Percentiles rank a stretch among this genome's conserved stretches.
Evolutionary conservation across 75 land plant genomes (phyloP).

Genomic region (Azolla pinnata): DNA sequence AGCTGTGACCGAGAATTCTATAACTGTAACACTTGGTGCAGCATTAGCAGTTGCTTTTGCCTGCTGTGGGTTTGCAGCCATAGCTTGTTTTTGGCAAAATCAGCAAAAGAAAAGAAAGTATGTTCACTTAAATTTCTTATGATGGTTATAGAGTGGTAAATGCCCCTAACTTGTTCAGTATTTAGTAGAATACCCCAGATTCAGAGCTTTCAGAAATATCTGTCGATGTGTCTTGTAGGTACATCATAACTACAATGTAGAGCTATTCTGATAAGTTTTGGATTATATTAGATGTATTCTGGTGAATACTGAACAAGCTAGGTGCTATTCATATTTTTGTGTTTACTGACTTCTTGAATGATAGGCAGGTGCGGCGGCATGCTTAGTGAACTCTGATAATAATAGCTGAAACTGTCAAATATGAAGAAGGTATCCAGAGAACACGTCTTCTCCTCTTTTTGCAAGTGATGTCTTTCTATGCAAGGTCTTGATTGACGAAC

Average conservation of each 20-base stretch:
- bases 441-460: no score
- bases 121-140: background rate
- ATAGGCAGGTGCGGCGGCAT: background rate
- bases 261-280: background rate
- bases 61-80: conserved; percentile 79
- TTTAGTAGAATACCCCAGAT: background rate
- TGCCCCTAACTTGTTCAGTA: background rate
- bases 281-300: background rate
- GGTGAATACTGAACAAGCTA: no score
- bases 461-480: no score
- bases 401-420: no score
- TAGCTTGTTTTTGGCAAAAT: conserved; percentile 70
- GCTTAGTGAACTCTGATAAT: background rate
- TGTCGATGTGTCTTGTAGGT: no score
- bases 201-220: no score
- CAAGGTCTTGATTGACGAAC: no score
- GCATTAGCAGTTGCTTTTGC: conserved; percentile 81
- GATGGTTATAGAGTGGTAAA: background rate
- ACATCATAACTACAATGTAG: background rate
- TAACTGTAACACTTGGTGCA: conserved; percentile 76
- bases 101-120: conserved; percentile 94
- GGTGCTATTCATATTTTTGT: background rate
- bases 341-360: background rate
- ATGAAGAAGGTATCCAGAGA: no score
- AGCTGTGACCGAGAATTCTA: conserved; percentile 29